Conservation (phyloP, 371 early-diverging fungal species). For the Mucor velutinosus region DNA sequence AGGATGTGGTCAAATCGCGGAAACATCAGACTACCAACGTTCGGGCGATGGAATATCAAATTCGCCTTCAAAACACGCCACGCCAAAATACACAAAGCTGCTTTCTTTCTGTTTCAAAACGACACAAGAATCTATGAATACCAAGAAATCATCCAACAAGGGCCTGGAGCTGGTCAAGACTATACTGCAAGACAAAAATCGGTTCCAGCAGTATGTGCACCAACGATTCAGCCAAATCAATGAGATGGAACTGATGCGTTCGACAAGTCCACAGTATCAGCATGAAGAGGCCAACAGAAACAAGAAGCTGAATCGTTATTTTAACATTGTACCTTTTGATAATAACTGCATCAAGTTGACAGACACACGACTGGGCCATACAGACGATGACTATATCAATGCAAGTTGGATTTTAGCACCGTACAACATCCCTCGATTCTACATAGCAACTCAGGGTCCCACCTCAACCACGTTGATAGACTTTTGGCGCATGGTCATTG, state of each 20-base stretch:
- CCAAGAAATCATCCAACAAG: neutral
- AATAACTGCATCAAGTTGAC: constrained; percentile 49
- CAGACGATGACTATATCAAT: constrained; percentile 78
- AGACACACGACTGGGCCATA: constrained; percentile 12
- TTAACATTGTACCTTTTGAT: constrained; percentile 63
- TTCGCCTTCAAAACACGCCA: neutral
- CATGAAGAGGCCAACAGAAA: constrained; percentile 13
- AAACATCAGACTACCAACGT: neutral
- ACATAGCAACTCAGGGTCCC: constrained; percentile 94
- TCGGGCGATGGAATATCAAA: neutral
- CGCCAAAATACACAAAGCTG: neutral
- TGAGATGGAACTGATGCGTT: constrained; percentile 1
- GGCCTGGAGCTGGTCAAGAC: neutral
- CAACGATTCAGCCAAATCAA: constrained; percentile 9
- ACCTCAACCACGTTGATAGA: constrained; percentile 72
- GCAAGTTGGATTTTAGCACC: constrained; percentile 65
- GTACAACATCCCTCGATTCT: constrained; percentile 41
- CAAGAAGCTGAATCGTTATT: constrained; percentile 43
- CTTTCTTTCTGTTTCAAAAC: neutral
- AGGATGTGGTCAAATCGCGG: neutral
- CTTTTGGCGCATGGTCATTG: constrained; percentile 92
- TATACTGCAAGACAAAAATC: neutral
- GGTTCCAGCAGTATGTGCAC: constrained; percentile 6
- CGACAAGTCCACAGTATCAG: neutral
- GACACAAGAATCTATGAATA: neutral